These are phyloP conservation scores for Cutaneotrichosporon arboriforme DNA, from an alignment of 1,284 basidiomycete genomes.

Conservation along the genomic window DNA sequence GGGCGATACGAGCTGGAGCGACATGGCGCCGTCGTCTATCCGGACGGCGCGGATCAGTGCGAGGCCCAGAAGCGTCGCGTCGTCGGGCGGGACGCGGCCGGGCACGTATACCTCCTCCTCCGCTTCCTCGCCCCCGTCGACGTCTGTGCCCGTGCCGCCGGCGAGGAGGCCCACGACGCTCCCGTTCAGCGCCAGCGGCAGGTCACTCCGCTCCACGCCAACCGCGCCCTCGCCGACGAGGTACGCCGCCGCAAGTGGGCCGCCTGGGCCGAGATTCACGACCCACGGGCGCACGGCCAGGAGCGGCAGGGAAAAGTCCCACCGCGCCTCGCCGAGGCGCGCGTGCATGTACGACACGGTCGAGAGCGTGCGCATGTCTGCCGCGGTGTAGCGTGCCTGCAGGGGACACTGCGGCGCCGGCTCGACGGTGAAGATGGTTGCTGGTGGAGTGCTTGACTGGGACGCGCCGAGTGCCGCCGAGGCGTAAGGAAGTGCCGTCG, in stretches of 20 bases:
- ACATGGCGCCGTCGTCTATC: background rate
- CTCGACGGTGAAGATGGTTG: slow-evolving; percentile 22
- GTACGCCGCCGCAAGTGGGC: slow-evolving; percentile 58
- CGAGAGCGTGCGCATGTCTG: slow-evolving; percentile 67
- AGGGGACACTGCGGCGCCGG: slow-evolving; percentile 42
- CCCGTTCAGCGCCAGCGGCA: slow-evolving; percentile 68
- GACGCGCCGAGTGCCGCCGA: background rate
- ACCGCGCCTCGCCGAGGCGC: slow-evolving; percentile 48
- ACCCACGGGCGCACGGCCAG: slow-evolving; percentile 64
- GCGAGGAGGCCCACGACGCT: slow-evolving; percentile 70
- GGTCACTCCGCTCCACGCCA: slow-evolving; percentile 64
- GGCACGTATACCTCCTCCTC: slow-evolving; percentile 55
- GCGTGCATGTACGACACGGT: slow-evolving; percentile 76
- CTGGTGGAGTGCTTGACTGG: background rate
- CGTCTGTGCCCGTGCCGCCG: too few relatives aligned
- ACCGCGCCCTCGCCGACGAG: slow-evolving; percentile 66
- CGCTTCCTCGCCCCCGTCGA: background rate
- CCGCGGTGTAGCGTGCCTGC: slow-evolving; percentile 57
- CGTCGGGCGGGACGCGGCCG: slow-evolving; percentile 52
- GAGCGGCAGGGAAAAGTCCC: slow-evolving; percentile 68
- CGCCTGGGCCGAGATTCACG: slow-evolving; percentile 52
- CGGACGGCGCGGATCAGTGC: slow-evolving; percentile 64
- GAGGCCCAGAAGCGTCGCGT: slow-evolving; percentile 62
- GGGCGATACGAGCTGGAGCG: slow-evolving; percentile 67
- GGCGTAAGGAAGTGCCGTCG: slow-evolving; percentile 15